These are phyloP conservation scores for Xylaria polymorpha DNA, from an alignment of 2,329 filamentous ascomycete species.

Conservation along the genomic window DNA sequence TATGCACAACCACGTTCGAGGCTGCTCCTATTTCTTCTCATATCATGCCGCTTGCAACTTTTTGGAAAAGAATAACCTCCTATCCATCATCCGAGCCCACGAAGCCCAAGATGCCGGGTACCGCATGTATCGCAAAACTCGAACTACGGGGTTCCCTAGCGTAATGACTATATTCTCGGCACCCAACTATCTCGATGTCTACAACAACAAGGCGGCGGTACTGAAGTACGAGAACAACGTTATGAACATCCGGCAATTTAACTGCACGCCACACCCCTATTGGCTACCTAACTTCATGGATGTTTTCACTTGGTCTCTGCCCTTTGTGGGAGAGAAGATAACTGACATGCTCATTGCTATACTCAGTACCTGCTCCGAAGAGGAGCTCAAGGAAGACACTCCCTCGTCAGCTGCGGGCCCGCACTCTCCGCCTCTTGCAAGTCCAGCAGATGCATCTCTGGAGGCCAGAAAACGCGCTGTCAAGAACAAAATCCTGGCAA, in stretches of 20 bases:
- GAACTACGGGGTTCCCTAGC: conserved; percentile 97
- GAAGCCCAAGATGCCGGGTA: conserved; percentile 99
- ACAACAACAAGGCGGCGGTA: conserved; percentile 99
- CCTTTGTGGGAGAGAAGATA: conserved; percentile 98
- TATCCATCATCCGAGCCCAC: conserved; percentile 97
- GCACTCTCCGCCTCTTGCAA: conserved; percentile 75
- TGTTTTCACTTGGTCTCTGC: conserved; percentile 99
- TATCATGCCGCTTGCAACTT: conserved; percentile 97
- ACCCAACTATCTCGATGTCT: conserved; percentile 98
- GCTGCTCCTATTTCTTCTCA: conserved; percentile 99
- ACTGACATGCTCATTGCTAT: conserved; percentile 99
- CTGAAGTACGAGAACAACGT: conserved; percentile 99
- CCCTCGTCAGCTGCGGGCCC: conserved; percentile 76
- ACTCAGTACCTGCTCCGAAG: conserved; percentile 98
- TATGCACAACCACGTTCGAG: conserved; percentile 96
- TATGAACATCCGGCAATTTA: conserved; percentile 99
- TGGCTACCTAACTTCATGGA: conserved; percentile 99
- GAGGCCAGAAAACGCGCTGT: conserved; percentile 96
- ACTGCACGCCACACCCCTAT: conserved; percentile 98
- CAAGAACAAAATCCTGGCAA: conserved; percentile 99
- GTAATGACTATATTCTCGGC: conserved; percentile 99
- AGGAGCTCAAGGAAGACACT: conserved; percentile 92
- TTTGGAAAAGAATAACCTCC: conserved; percentile 97
- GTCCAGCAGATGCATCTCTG: conserved; percentile 78
- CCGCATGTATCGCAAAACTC: conserved; percentile 98